phyloP scores from a whole-genome alignment of 768 basidiomycete species.

The Mycena metata region DNA sequence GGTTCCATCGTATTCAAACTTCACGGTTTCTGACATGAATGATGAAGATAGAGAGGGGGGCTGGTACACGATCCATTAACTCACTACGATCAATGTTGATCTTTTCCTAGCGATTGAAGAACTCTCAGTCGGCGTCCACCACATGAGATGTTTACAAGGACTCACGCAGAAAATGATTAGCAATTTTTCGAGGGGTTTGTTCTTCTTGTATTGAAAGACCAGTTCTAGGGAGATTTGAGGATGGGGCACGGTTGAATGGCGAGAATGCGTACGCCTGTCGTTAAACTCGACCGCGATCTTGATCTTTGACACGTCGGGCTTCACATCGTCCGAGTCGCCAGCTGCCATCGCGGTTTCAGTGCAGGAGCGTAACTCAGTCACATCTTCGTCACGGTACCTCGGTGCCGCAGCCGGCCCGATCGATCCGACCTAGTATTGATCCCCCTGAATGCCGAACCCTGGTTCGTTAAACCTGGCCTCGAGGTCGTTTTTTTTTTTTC shows the following conservation, averaged over 20 bases:
- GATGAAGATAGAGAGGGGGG: background rate
- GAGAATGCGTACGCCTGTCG: background rate
- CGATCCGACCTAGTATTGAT: too few relatives aligned
- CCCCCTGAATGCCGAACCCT: too few relatives aligned
- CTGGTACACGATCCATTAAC: too few relatives aligned
- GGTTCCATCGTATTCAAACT: slow-evolving; percentile 3
- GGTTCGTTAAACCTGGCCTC: too few relatives aligned
- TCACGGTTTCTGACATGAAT: background rate
- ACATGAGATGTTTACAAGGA: background rate
- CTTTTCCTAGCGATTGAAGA: slow-evolving; percentile 2
- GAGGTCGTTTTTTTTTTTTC: too few relatives aligned
- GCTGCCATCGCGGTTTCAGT: slow-evolving; percentile 11
- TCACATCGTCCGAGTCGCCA: slow-evolving; percentile 20
- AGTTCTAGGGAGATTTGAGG: background rate
- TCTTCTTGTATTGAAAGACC: slow-evolving; percentile 14
- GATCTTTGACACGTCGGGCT: slow-evolving; percentile 22
- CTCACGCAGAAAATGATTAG: slow-evolving; percentile 16
- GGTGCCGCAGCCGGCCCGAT: too few relatives aligned
- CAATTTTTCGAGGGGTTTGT: slow-evolving; percentile 13
- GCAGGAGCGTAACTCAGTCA: background rate
- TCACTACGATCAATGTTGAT: slow-evolving; percentile 15
- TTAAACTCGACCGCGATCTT: slow-evolving; percentile 9
- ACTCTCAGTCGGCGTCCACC: background rate
- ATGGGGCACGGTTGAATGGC: too few relatives aligned
- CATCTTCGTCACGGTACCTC: too few relatives aligned